Base-by-base conservation (phyloP, 2,329 filamentous ascomycete genomes). In the Simplicillium aogashimaense region DNA sequence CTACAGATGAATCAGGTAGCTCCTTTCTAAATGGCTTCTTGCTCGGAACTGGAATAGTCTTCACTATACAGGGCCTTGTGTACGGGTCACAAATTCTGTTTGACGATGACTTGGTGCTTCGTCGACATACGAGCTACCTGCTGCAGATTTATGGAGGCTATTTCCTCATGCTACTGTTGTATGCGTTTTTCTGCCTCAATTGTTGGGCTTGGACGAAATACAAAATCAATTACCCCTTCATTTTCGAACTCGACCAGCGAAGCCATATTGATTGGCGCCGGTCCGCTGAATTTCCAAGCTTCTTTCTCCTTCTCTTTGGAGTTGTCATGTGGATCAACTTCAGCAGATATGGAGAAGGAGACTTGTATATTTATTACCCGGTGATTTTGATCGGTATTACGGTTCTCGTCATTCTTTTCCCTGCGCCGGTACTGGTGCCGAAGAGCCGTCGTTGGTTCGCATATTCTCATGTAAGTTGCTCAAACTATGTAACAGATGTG, bases 151-250 rank as follows among this genome's bases (percentile, higher is more conserved):
- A 98, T 56, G 92, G 72, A 10, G 92, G 92, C 2, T 95, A 94
- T 58, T 94, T 95, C 51, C 68, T 97, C 20, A 80, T 86, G 60
- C 71, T 94, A 5, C 72, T 87, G 35, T 69, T 97, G 15, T 82
- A 94, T 53, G 66, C 83, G 9, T 65, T 94, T n/a, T 97, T 97
- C 55, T 87, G 84, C 53, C 53, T 95, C 29, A 81, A 88, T 53
- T 94, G 89, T 57, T 79, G 81, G 41, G 64, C 94, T 13, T 98
- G 90, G 87, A 78, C 79, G 6, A 68, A 67, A 38, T 80, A 82
- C 57, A 94, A 90, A 61, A 86, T 98, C 62, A 98, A 98, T 57
- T 97, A 97, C 58, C 77, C 83, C 40, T 95, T 95, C 59, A 87
- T 97, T 50, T 98, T 98, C 55, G 92, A 98, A 63, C 92, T 95